A percentile compares a stretch with the other conserved stretches of the same genome.
phyloP scores from a whole-genome alignment of 345 rosid genomes.

The Linum usitatissimum region DNA sequence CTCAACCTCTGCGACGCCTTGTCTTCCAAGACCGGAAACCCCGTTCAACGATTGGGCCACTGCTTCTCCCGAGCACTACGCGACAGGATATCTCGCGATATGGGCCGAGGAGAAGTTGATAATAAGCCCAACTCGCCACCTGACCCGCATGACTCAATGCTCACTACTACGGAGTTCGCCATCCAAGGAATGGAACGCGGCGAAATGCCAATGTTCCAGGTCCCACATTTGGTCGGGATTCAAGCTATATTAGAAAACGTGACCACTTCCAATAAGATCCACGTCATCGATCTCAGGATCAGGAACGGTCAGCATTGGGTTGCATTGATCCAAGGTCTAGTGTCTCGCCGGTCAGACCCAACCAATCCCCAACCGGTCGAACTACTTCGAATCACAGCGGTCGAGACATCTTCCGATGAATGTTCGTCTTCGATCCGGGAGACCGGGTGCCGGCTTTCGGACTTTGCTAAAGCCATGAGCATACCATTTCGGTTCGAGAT shows the following conservation, averaged over 20 bases:
- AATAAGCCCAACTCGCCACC: not conserved
- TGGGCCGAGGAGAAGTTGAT: not conserved
- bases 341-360: not conserved
- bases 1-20: not conserved
- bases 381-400: not conserved
- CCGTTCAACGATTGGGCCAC: not conserved
- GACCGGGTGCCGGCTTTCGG: not conserved
- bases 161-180: not conserved
- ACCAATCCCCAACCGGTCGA: not conserved
- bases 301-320: not conserved
- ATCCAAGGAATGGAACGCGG: not conserved
- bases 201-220: not conserved
- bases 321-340: not conserved
- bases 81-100: not conserved
- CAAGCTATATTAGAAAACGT: not conserved
- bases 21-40: not conserved
- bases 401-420: not conserved
- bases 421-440: not conserved
- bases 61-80: not conserved
- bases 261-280: not conserved
- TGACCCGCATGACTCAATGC: not conserved
- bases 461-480: not conserved
- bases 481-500: not conserved
- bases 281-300: not conserved
- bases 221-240: not conserved